Evolutionary conservation across 306 rosid species (phyloP).

Genomic region (Astragalus membranaceus): DNA sequence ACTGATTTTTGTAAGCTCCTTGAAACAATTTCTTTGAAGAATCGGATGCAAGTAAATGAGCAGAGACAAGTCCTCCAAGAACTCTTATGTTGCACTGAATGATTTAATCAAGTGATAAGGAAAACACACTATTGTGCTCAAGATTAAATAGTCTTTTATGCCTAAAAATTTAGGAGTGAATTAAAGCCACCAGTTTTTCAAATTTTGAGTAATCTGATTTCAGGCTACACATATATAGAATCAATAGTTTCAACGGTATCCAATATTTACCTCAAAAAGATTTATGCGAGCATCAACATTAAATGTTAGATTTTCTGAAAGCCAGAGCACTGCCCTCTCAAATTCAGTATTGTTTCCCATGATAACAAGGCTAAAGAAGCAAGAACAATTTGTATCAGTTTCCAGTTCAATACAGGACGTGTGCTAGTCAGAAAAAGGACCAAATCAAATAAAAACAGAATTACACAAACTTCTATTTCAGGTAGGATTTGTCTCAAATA

Average conservation of each 20-base stretch:
- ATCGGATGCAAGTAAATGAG: slow-evolving; percentile 94
- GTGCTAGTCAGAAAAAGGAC: background rate
- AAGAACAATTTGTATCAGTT: slow-evolving; percentile 14
- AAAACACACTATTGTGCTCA: slow-evolving; percentile 17
- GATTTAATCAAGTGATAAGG: slow-evolving; percentile 33
- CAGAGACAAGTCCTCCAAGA: slow-evolving; percentile 96
- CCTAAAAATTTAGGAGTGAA: slow-evolving; percentile 20
- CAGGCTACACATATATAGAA: background rate
- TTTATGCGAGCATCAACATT: slow-evolving; percentile 85
- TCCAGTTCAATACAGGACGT: background rate
- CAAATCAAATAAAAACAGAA: slow-evolving; percentile 10
- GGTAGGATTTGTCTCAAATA: slow-evolving; percentile 19
- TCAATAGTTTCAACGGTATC: slow-evolving; percentile 17
- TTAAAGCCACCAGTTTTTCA: slow-evolving; percentile 4
- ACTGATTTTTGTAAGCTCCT: slow-evolving; percentile 64
- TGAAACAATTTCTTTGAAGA: slow-evolving; percentile 53
- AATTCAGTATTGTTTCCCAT: slow-evolving; percentile 88
- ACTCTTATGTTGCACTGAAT: slow-evolving; percentile 96
- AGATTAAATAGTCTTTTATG: slow-evolving; percentile 16
- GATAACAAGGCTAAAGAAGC: slow-evolving; percentile 61
- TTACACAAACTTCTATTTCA: slow-evolving; percentile 1
- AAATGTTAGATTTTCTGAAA: slow-evolving; percentile 74
- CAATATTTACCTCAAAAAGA: slow-evolving; percentile 78
- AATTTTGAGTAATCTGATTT: slow-evolving; percentile 4
- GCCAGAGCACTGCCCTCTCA: slow-evolving; percentile 79